Evolutionary conservation across 345 rosid genomes (phyloP).

Genomic region (Brassica incana): DNA sequence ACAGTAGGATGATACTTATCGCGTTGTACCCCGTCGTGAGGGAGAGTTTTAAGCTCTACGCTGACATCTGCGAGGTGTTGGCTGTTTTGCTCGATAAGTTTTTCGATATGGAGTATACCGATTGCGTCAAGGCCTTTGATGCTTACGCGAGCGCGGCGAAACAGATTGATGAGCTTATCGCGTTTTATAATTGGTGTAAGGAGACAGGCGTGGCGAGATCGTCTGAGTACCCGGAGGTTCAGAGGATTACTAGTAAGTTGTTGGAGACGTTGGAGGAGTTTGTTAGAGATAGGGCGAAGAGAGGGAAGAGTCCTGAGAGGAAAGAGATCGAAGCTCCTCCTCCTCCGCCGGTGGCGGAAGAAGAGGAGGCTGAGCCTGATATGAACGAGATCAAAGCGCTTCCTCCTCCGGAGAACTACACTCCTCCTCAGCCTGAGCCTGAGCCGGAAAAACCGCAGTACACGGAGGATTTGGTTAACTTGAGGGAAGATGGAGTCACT

Average conservation of each 20-base stretch:
- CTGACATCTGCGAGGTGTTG: slow-evolving; percentile 78
- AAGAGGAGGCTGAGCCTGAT: slow-evolving; percentile 49
- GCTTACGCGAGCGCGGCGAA: slow-evolving; percentile 83
- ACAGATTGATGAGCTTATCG: slow-evolving; percentile 79
- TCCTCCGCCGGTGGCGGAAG: slow-evolving; percentile 24
- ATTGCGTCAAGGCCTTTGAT: slow-evolving; percentile 83
- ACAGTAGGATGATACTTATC: slow-evolving; percentile 66
- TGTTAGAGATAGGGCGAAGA: slow-evolving; percentile 72
- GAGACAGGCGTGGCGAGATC: slow-evolving; percentile 85
- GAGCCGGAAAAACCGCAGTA: slow-evolving; percentile 49
- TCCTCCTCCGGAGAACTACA: slow-evolving; percentile 70
- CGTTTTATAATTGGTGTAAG: slow-evolving; percentile 84
- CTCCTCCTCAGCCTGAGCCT: slow-evolving; percentile 53
- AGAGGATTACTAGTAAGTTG: slow-evolving; percentile 75
- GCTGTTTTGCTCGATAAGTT: slow-evolving; percentile 84
- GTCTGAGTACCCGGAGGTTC: slow-evolving; percentile 89
- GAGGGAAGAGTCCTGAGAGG: slow-evolving; percentile 70
- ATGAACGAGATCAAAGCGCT: slow-evolving; percentile 85
- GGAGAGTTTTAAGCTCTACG: slow-evolving; percentile 83
- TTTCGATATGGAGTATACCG: slow-evolving; percentile 78
- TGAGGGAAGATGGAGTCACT: slow-evolving; percentile 69
- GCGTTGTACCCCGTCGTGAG: slow-evolving; percentile 71
- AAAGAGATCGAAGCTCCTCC: slow-evolving; percentile 47
- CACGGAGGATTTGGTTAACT: slow-evolving; percentile 71
- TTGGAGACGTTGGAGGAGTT: slow-evolving; percentile 84